phyloP scores from a whole-genome alignment of 148 eudicot species.

The Cornus kousa region DNA sequence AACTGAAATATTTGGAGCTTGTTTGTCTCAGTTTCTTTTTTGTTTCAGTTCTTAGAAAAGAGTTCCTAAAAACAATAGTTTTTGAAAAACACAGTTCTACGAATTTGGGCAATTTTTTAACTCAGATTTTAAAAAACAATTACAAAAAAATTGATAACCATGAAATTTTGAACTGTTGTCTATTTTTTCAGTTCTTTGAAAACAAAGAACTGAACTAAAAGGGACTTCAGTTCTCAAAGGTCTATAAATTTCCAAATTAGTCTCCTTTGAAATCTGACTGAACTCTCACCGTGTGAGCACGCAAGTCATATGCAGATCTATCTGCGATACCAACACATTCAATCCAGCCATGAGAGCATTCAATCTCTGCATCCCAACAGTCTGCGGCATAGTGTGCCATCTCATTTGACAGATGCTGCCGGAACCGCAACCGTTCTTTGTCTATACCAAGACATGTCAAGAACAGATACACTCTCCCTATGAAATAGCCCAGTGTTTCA shows the following conservation, averaged over 20 bases:
- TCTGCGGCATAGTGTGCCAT: constrained; percentile 99
- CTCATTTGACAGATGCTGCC: constrained; percentile 98
- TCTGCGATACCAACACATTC: constrained; percentile 99
- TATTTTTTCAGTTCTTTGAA: too few species aligned
- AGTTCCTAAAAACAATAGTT: too few species aligned
- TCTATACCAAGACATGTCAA: constrained; percentile 86
- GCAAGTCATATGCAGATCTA: constrained; percentile 87
- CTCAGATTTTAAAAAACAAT: too few species aligned
- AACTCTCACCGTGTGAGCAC: constrained; percentile 77
- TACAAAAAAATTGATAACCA: too few species aligned
- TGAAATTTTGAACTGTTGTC: too few species aligned
- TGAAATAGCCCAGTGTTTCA: constrained; percentile 89
- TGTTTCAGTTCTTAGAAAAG: too few species aligned
- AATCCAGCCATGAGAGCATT: constrained; percentile 93
- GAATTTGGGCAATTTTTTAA: too few species aligned
- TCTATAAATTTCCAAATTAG: neutral
- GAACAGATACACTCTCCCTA: constrained; percentile 87
- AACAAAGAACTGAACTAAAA: neutral
- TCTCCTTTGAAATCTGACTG: neutral
- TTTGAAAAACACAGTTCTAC: too few species aligned
- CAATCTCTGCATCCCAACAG: constrained; percentile 99
- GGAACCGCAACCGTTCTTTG: constrained; percentile 72
- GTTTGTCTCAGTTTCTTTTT: too few species aligned
- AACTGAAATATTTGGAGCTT: too few species aligned
- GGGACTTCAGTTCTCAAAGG: neutral